Percentiles rank a stretch among this genome's conserved stretches.
Conservation (phyloP, 1,284 basidiomycete genomes). For the Heterobasidion occidentale region DNA sequence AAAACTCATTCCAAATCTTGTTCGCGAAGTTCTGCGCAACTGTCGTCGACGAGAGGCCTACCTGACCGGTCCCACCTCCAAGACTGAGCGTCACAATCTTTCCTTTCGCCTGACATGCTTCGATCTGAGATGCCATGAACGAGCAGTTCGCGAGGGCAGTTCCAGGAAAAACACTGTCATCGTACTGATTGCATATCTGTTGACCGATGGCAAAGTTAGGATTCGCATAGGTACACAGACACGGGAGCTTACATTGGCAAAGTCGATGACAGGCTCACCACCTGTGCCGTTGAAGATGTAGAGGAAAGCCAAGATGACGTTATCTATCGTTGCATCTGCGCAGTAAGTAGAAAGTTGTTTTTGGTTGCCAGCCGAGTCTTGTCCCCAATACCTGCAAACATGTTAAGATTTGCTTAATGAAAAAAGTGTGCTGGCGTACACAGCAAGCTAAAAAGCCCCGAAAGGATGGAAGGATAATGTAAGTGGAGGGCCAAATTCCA, state of each 20-base stretch:
- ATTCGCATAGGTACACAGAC: not conserved
- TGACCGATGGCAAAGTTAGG: not conserved
- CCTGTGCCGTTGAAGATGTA: slow-evolving; percentile 44
- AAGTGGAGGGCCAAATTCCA: not conserved
- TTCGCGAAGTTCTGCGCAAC: slow-evolving; percentile 44
- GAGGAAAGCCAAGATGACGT: slow-evolving; percentile 50
- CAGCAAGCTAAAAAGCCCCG: slow-evolving; percentile 13
- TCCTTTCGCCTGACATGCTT: slow-evolving; percentile 53
- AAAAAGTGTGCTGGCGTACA: slow-evolving; percentile 9
- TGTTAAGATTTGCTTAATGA: not conserved
- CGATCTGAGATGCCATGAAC: slow-evolving; percentile 42
- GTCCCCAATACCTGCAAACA: slow-evolving; percentile 27
- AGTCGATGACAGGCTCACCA: slow-evolving; percentile 46
- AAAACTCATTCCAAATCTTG: slow-evolving; percentile 55
- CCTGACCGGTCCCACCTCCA: slow-evolving; percentile 48
- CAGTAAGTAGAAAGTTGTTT: slow-evolving; percentile 39
- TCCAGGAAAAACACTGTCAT: slow-evolving; percentile 39
- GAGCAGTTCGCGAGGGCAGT: slow-evolving; percentile 48
- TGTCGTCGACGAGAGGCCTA: slow-evolving; percentile 42
- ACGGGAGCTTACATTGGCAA: slow-evolving; percentile 39
- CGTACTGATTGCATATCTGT: slow-evolving; percentile 39
- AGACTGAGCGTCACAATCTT: slow-evolving; percentile 56
- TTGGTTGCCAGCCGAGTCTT: slow-evolving; percentile 43
- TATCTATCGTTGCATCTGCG: slow-evolving; percentile 38
- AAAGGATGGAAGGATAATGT: not conserved